Percentiles rank a stretch among this genome's conserved stretches.
phyloP scores from a whole-genome alignment of 352 stramenopile genomes.

The Phytopythium boreale region DNA sequence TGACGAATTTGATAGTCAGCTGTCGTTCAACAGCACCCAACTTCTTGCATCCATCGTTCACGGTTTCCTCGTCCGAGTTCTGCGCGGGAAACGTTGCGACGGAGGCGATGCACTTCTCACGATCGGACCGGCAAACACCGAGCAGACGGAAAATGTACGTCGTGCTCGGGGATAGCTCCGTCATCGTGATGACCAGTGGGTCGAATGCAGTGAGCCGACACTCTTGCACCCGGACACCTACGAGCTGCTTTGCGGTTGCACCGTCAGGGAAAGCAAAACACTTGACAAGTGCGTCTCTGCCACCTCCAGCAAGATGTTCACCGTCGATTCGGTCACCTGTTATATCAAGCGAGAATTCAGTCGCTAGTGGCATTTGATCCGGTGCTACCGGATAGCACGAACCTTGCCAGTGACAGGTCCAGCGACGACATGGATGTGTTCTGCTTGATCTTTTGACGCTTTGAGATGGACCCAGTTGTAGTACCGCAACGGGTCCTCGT shows the following conservation, averaged over 20 bases:
- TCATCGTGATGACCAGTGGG: slow-evolving; percentile 17
- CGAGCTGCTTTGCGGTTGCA: neutral
- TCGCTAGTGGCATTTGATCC: too few relatives aligned
- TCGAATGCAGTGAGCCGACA: slow-evolving; percentile 13
- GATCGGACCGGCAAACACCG: slow-evolving; percentile 29
- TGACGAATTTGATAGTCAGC: neutral
- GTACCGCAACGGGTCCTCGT: slow-evolving; percentile 16
- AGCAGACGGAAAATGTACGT: slow-evolving; percentile 41
- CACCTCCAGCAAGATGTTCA: slow-evolving; percentile 41
- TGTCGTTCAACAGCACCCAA: neutral
- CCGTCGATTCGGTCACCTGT: slow-evolving; percentile 17
- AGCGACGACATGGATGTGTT: slow-evolving; percentile 27
- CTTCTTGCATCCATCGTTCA: neutral
- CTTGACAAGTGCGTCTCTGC: slow-evolving; percentile 19
- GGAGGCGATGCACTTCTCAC: slow-evolving; percentile 9
- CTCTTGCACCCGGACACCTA: slow-evolving; percentile 3
- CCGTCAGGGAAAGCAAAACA: slow-evolving; percentile 32
- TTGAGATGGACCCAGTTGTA: slow-evolving; percentile 38
- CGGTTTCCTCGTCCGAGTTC: neutral
- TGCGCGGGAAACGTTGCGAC: neutral
- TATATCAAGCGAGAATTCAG: neutral
- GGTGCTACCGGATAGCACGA: neutral
- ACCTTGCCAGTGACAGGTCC: slow-evolving; percentile 19
- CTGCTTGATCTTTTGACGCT: slow-evolving; percentile 8
- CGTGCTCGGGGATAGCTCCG: slow-evolving; percentile 19